Evolutionary conservation across 2,329 filamentous ascomycete species (phyloP).

Genomic region (Exserohilum rostratum): DNA sequence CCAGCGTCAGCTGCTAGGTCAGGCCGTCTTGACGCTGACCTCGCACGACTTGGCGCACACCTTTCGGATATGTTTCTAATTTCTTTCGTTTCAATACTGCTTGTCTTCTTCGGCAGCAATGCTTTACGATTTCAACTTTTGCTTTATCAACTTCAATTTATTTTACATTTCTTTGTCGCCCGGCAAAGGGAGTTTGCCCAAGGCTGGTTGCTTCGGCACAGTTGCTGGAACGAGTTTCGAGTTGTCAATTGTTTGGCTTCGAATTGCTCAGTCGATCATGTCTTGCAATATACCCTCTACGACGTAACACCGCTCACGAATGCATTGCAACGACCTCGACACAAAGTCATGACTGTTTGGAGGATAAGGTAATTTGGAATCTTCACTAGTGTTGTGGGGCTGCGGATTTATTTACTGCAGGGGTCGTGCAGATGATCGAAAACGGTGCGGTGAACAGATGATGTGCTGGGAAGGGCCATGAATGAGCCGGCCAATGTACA

Average conservation of each 20-base stretch:
- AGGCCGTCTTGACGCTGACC: background rate
- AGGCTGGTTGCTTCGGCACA: slow-evolving; percentile 23
- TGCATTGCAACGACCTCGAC: slow-evolving; percentile 26
- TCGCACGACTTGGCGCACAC: background rate
- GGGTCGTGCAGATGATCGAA: slow-evolving; percentile 3
- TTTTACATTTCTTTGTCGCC: slow-evolving; percentile 13
- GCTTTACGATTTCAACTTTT: slow-evolving; percentile 14
- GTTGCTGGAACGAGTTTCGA: slow-evolving; percentile 11
- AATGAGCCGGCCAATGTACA: background rate
- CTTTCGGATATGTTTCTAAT: background rate
- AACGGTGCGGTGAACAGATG: background rate
- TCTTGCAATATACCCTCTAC: slow-evolving; percentile 34
- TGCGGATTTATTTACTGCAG: slow-evolving; percentile 1
- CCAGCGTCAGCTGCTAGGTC: slow-evolving; percentile 1
- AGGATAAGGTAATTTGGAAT: slow-evolving; percentile 20
- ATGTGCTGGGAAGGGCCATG: background rate
- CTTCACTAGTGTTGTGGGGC: background rate
- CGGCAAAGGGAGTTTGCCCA: slow-evolving; percentile 3
- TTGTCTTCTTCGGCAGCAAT: background rate
- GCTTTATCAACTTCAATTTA: background rate
- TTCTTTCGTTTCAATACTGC: background rate
- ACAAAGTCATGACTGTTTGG: slow-evolving; percentile 18
- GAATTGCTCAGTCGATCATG: slow-evolving; percentile 12
- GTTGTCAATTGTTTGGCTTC: background rate
- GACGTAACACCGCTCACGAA: slow-evolving; percentile 35